These are phyloP conservation scores for Golubevia pallescens DNA, from an alignment of 1,284 basidiomycete species.

Conservation along the genomic window DNA sequence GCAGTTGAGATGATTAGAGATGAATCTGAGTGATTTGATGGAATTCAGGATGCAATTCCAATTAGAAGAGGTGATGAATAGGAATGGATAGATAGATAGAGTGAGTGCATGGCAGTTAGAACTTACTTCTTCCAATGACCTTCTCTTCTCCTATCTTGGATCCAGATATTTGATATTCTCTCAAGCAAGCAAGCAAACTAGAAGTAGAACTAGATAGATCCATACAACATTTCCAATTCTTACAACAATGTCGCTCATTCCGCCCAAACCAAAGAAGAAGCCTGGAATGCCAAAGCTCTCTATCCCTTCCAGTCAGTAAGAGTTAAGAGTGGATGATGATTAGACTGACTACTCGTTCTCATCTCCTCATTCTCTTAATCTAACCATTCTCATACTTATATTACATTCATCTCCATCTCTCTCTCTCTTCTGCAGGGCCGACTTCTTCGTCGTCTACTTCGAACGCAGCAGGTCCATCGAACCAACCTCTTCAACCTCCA, in stretches of 20 bases:
- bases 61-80: not conserved
- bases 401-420: not conserved
- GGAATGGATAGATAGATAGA: not conserved
- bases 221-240: too few species aligned
- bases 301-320: constrained; percentile 21
- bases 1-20: not conserved
- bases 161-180: too few species aligned
- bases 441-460: constrained; percentile 15
- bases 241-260: constrained; percentile 38
- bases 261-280: constrained; percentile 45
- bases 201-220: too few species aligned
- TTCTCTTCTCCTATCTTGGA: too few species aligned
- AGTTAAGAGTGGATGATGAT: constrained; percentile 4
- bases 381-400: not conserved
- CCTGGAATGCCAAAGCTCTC: constrained; percentile 56
- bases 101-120: too few species aligned
- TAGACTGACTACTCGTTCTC: not conserved
- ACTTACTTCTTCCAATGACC: too few species aligned
- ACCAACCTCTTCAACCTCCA: not conserved
- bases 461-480: constrained; percentile 7
- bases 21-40: too few species aligned
- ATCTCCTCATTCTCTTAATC: constrained; percentile 1
- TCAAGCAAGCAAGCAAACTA: too few species aligned
- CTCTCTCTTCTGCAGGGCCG: not conserved
- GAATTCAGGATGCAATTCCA: not conserved